Percentiles rank a stretch among this genome's conserved stretches.
Evolutionary conservation across 352 stramenopile species (phyloP).

Genomic region (Globisporangium paroecandrum): DNA sequence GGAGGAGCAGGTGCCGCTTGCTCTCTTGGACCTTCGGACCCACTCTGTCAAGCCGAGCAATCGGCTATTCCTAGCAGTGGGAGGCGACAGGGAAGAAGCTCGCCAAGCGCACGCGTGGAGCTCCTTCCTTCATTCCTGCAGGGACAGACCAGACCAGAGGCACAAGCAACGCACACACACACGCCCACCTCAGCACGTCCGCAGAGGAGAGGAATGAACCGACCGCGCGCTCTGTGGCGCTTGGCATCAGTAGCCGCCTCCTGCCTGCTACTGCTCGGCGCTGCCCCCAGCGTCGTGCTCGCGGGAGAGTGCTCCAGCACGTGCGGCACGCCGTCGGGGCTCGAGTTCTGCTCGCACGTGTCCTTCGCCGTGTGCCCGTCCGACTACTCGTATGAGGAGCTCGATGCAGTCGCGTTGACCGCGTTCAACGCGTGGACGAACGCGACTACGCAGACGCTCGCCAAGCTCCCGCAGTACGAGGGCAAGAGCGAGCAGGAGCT

Average conservation of each 20-base stretch:
- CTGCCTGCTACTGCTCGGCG: neutral
- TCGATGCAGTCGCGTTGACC: constrained; percentile 39
- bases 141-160: neutral
- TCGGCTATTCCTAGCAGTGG: constrained; percentile 1
- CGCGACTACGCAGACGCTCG: constrained; percentile 33
- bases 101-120: neutral
- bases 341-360: constrained; percentile 81
- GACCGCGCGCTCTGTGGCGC: constrained; percentile 8
- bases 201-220: constrained; percentile 3
- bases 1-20: neutral
- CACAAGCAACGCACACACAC: neutral
- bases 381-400: constrained; percentile 57
- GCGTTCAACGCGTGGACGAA: constrained; percentile 57
- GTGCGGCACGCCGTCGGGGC: constrained; percentile 65
- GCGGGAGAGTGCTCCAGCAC: constrained; percentile 55
- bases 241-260: constrained; percentile 2
- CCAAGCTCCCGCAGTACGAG: constrained; percentile 49
- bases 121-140: neutral
- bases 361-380: constrained; percentile 62
- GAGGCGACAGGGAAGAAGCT: neutral
- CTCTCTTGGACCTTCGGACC: neutral
- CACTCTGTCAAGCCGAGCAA: neutral
- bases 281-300: neutral
- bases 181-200: neutral
- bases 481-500: constrained; percentile 36